A percentile compares a stretch with the other conserved stretches of the same genome.
Evolutionary conservation across 2,329 filamentous ascomycete genomes (phyloP).

Genomic region (Diplodia mutila): DNA sequence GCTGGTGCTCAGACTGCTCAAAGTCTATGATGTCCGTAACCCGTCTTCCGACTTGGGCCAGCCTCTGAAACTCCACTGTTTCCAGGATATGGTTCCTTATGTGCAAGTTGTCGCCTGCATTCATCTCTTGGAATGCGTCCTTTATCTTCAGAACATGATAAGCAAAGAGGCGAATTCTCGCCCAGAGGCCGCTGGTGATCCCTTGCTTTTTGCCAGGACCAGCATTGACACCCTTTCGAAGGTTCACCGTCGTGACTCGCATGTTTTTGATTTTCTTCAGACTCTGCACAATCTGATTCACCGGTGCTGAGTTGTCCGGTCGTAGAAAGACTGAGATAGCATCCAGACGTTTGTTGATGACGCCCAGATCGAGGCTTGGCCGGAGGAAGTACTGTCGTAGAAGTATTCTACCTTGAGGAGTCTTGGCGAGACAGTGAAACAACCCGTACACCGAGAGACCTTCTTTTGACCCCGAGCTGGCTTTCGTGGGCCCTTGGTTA

Average conservation of each 20-base stretch:
- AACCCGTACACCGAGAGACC: constrained; percentile 82
- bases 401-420: constrained; percentile 73
- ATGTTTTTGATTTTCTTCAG: constrained; percentile 78
- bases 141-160: constrained; percentile 71
- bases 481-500: constrained; percentile 68
- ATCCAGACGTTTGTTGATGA: constrained; percentile 73
- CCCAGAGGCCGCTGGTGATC: constrained; percentile 72
- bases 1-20: constrained; percentile 70
- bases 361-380: constrained; percentile 68
- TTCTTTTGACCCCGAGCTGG: constrained; percentile 71
- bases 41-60: constrained; percentile 69
- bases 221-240: constrained; percentile 76
- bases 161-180: constrained; percentile 71
- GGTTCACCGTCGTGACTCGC: constrained; percentile 65
- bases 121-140: constrained; percentile 63
- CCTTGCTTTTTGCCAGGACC: constrained; percentile 55
- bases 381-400: constrained; percentile 82
- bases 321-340: constrained; percentile 69
- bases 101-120: constrained; percentile 55
- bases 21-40: constrained; percentile 81
- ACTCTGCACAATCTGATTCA: constrained; percentile 62
- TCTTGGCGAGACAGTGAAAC: constrained; percentile 74
- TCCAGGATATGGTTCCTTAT: constrained; percentile 64
- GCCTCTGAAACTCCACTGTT: constrained; percentile 60
- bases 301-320: constrained; percentile 65